Conservation (phyloP, 2,329 filamentous ascomycete species). For the Xylogone sp. region DNA sequence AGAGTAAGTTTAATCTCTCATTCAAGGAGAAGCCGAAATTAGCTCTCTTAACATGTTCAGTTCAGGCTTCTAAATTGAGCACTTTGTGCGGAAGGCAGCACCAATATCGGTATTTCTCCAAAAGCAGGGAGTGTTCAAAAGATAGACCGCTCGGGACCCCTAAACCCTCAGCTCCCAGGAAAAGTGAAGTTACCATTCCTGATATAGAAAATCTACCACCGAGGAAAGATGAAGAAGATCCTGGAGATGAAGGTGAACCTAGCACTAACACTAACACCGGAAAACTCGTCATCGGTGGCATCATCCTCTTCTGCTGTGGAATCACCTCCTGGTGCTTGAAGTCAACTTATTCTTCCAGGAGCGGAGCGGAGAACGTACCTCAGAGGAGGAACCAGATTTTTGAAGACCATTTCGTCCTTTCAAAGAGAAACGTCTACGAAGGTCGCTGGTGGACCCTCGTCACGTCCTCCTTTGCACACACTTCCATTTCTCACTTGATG, state of each 20-base stretch:
- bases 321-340: not conserved
- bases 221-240: not conserved
- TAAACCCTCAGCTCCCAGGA: not conserved
- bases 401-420: constrained; percentile 5
- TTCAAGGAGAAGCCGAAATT: too few species aligned
- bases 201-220: not conserved
- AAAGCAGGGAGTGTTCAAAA: not conserved
- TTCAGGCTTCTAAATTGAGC: not conserved
- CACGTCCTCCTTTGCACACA: constrained; percentile 27
- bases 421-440: constrained; percentile 6
- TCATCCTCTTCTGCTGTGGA: constrained; percentile 6
- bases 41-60: too few species aligned
- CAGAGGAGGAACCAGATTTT: constrained; percentile 2
- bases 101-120: not conserved
- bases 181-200: not conserved
- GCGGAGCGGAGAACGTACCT: not conserved
- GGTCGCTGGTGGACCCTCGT: constrained; percentile 23
- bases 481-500: constrained; percentile 19
- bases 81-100: not conserved
- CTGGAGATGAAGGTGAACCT: not conserved
- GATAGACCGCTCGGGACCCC: not conserved
- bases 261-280: not conserved
- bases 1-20: too few species aligned
- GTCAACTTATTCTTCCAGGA: not conserved
- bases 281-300: constrained; percentile 3